Conservation (phyloP, 257 asterid genomes). For the Jacaranda copaia region DNA sequence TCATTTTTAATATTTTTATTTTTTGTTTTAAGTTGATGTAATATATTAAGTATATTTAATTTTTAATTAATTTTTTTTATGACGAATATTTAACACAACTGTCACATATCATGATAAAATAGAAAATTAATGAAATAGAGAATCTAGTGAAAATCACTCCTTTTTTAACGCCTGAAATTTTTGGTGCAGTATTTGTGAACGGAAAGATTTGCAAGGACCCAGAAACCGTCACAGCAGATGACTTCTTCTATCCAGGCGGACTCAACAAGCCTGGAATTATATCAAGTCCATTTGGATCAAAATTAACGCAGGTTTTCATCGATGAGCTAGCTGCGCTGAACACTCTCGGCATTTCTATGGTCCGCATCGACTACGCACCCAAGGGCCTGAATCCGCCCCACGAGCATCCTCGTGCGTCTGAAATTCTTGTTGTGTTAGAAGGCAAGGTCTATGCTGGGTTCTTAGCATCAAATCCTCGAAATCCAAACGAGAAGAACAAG, state of each 20-base stretch:
- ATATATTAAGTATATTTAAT: no score
- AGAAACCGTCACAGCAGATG: conserved; percentile 16
- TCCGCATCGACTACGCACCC: conserved; percentile 38
- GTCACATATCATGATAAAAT: no score
- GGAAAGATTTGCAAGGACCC: conserved; percentile 44
- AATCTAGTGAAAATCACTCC: no score
- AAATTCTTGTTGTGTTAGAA: conserved; percentile 28
- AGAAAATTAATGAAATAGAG: no score
- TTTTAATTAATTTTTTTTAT: no score
- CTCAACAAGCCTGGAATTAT: conserved; percentile 30
- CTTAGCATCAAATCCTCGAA: conserved; percentile 29
- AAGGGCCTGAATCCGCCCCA: conserved; percentile 48
- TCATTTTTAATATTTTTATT: no score
- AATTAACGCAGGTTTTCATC: conserved; percentile 13
- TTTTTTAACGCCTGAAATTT: background rate
- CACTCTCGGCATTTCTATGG: conserved; percentile 42
- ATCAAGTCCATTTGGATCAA: background rate
- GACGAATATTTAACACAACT: no score
- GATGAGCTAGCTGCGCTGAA: conserved; percentile 42
- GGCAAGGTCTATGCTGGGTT: conserved; percentile 42
- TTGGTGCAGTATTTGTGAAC: conserved; percentile 36
- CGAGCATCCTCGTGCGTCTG: conserved; percentile 44
- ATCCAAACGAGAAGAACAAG: conserved; percentile 25
- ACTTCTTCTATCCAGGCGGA: conserved; percentile 4
- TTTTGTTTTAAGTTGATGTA: no score